A percentile compares a stretch with the other conserved stretches of the same genome.
phyloP scores from a whole-genome alignment of 2,329 filamentous ascomycete species.

The Elsinoe arachidis region DNA sequence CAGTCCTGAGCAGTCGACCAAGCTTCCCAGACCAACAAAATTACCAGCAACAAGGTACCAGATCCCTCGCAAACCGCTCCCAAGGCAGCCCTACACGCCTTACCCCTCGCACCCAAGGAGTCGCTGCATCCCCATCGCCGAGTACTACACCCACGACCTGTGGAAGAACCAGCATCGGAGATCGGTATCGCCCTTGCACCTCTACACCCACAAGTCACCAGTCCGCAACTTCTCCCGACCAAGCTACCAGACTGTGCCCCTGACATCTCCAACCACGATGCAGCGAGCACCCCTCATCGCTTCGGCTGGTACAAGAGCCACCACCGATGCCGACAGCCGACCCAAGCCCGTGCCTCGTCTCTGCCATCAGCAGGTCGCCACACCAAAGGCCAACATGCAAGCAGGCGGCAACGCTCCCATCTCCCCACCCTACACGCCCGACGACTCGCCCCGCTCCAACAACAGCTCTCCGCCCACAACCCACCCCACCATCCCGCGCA shows the following conservation, averaged over 20 bases:
- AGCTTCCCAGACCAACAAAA: not conserved
- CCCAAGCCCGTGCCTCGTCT: not conserved
- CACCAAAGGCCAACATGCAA: no score
- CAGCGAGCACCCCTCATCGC: not conserved
- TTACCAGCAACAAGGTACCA: not conserved
- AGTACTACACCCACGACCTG: not conserved
- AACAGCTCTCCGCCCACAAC: not conserved
- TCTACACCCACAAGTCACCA: not conserved
- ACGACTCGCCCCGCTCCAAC: not conserved
- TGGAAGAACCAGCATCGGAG: not conserved
- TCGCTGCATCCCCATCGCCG: not conserved
- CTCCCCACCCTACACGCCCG: not conserved
- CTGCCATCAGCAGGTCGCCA: no score
- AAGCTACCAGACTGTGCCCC: not conserved
- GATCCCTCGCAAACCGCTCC: constrained; percentile 1
- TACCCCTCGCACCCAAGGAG: not conserved
- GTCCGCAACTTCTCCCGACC: constrained; percentile 6
- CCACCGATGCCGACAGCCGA: not conserved
- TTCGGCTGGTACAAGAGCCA: not conserved
- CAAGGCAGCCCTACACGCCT: not conserved
- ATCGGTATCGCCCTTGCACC: not conserved
- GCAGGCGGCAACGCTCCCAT: no score
- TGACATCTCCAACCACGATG: not conserved
- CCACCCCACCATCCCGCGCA: not conserved
- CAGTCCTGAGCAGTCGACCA: not conserved